Conservation (phyloP, 345 rosid genomes). For the Eucalyptus regnans region DNA sequence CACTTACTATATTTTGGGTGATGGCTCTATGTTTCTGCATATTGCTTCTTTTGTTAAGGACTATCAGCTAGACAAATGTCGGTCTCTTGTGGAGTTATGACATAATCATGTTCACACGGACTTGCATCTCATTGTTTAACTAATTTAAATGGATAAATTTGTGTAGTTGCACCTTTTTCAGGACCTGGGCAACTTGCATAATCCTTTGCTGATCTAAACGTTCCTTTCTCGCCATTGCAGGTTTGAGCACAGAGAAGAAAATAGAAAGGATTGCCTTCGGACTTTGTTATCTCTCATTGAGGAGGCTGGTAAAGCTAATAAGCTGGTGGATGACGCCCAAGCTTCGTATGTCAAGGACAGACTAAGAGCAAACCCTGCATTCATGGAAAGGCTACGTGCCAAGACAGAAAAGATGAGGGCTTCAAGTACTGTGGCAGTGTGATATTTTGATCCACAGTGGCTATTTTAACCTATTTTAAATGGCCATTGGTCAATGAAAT, state of each 20-base stretch:
- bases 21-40: neutral
- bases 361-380: conserved; percentile 70
- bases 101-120: neutral
- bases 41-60: neutral
- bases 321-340: conserved; percentile 64
- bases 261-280: conserved; percentile 88
- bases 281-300: conserved; percentile 68
- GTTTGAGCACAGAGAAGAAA: conserved; percentile 94
- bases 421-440: conserved; percentile 13
- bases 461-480: neutral
- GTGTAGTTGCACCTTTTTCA: neutral
- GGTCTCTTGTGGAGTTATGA: neutral
- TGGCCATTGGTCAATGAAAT: neutral
- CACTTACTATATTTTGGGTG: neutral
- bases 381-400: conserved; percentile 73
- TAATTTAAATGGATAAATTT: neutral
- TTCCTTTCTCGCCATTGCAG: conserved; percentile 14
- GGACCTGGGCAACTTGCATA: neutral
- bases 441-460: neutral
- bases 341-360: conserved; percentile 65
- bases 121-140: neutral
- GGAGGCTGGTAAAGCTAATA: conserved; percentile 79
- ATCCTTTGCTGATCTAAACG: neutral
- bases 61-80: neutral
- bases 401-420: conserved; percentile 39